Base-by-base conservation (phyloP, 331 rosid genomes). In the Rhamnella rubrinervis region DNA sequence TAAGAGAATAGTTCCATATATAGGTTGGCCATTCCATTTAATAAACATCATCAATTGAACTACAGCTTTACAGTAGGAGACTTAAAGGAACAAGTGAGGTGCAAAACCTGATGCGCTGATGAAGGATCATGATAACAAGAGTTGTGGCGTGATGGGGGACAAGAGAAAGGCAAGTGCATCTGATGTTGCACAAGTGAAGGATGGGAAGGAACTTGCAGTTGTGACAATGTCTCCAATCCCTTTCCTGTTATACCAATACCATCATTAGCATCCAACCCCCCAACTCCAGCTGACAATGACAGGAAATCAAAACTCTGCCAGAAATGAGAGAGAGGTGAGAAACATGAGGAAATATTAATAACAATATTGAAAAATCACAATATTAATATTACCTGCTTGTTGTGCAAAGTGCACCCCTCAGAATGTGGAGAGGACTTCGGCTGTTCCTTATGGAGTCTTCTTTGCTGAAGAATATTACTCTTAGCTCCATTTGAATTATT, bases 281-380 rank as follows among this genome's bases (percentile, higher is more conserved):
- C 70, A 65, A 56, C 85, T 78, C 81, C 87, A 41, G 80, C 46
- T 18, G 89, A 77, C 72, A 87, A 67, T 64, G 91, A 78, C 80
- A 85, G 81, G 85, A 87, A 85, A 64, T 87, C 88, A 70, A 85
- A 80, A 75, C 53, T 68, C 97, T 87, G 93, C 83, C 70, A 41
- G 60, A 77, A 46, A 73, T 58, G 18, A 68, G 28, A 76, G 55
- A 67, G 46, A 55, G 52, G 74, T 78, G 35, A 83, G 81, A 59
- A 44, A 47, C 64, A 26, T 72, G 53, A 52, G 11, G 50, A 51
- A 20, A 4, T 57, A 69, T 38, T 16, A 26, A 69, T 20, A 10
- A 63, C 26, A 23, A 52, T 8, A 17, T 61, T 51, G 15, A 25
- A 68, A 14, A 71, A 65, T 53, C 57, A 23, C 26, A 79, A 26